A percentile compares a stretch with the other conserved stretches of the same genome.
phyloP scores from a whole-genome alignment of 805 yeast genomes.

The Candida xyloterini region DNA sequence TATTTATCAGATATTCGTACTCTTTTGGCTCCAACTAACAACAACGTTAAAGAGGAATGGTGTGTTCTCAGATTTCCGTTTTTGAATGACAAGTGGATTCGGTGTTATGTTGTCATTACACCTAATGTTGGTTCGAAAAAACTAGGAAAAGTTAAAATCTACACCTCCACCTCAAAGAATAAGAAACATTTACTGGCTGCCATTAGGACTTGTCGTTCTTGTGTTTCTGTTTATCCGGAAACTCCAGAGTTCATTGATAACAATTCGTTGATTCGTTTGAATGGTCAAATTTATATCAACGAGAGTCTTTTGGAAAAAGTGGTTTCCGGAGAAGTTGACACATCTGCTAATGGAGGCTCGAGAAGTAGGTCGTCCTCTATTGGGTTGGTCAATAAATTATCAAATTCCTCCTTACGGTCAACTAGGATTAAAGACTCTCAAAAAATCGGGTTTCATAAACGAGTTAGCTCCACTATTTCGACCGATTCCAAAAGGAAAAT shows the following conservation, averaged over 20 bases:
- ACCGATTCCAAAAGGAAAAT: conserved; percentile 27
- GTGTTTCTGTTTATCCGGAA: conserved; percentile 60
- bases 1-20: conserved; percentile 57
- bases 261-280: conserved; percentile 52
- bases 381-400: conserved; percentile 26
- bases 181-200: conserved; percentile 54
- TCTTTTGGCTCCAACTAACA: conserved; percentile 48
- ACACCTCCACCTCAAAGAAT: conserved; percentile 43
- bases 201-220: conserved; percentile 41
- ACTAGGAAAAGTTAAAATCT: conserved; percentile 54
- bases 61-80: conserved; percentile 59
- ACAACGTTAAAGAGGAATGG: conserved; percentile 54
- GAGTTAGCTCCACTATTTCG: conserved; percentile 27
- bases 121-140: conserved; percentile 43
- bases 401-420: conserved; percentile 28
- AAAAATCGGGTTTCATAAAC: conserved; percentile 16
- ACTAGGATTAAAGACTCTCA: conserved; percentile 8
- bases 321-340: conserved; percentile 22
- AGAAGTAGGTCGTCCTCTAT: conserved; percentile 30
- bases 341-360: conserved; percentile 12
- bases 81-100: conserved; percentile 56
- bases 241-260: conserved; percentile 53
- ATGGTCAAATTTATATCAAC: conserved; percentile 53
- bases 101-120: conserved; percentile 47
- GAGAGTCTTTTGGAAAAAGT: conserved; percentile 28